Base-by-base conservation (phyloP, 2,329 filamentous ascomycete species). In the Penicillium sp. region DNA sequence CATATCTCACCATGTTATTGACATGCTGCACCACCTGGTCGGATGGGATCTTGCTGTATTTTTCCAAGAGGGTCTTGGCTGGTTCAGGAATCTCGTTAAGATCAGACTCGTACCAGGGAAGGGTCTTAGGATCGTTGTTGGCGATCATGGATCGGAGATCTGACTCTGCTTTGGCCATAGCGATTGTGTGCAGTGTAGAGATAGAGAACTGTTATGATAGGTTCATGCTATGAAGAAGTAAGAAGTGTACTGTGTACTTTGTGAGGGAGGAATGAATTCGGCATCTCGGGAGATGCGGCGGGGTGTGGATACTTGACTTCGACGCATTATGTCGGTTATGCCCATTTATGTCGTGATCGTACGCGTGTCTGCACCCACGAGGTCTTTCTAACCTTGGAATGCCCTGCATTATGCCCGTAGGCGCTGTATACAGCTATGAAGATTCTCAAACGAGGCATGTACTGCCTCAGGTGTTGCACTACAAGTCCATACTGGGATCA, bases 101-200 rank as follows among this genome's bases (percentile, higher is more conserved):
- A 3, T 50, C 47, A 0, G 37, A 36, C 22, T 51, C 44, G 24
- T 58, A 59, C 55, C 55, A 59, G n/a, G 53, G 35, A 24, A 57
- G 43, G 13, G 50, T n/a, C 0, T 29, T 44, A 3, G 49, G 43
- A 22, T 55, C 40, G 35, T 44, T 42, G 6, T 49, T 46, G 38
- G 44, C 40, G n/a, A 54, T 41, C 34, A 50, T 49, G 8, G 48
- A 42, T 22, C 18, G 44, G 14, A 55, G 41, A 16, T 51, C 48
- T 8, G 41, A 36, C 14, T 54, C 50, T 2, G 54, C 26, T 46
- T 47, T 55, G 5, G 48, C 48, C 55, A 58, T 54, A 11, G 8
- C 13, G 2, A n/a, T 8, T 18, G 6, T 13, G 0, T 1, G 6
- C 11, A 36, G 4, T 23, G 18, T 6, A 36, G 16, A n/a, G 34